These are phyloP conservation scores for Vigna angularis DNA, from an alignment of 306 rosid genomes.

Conservation along the genomic window DNA sequence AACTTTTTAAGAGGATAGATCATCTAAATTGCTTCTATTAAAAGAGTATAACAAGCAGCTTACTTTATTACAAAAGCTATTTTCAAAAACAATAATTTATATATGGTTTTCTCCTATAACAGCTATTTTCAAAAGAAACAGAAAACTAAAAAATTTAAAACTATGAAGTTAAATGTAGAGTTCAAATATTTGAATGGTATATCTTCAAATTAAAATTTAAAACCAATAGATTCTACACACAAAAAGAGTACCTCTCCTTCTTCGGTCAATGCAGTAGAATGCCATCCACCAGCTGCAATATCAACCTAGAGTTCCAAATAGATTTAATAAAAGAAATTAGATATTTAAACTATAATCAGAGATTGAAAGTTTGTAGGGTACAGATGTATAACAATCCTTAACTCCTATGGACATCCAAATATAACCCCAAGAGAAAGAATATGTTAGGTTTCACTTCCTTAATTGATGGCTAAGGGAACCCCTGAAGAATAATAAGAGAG, in stretches of 20 bases:
- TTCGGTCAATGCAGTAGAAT: conserved; percentile 88
- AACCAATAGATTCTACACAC: conserved; percentile 28
- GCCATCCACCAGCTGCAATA: conserved; percentile 99
- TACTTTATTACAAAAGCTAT: conserved; percentile 11
- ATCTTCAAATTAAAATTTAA: conserved; percentile 37
- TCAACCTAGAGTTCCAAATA: conserved; percentile 68
- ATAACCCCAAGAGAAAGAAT: not conserved
- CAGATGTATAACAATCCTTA: not conserved
- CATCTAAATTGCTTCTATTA: not conserved
- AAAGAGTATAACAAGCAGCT: not conserved
- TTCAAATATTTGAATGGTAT: conserved; percentile 5
- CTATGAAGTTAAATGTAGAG: not conserved
- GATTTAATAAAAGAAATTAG: conserved; percentile 28
- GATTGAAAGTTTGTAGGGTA: not conserved
- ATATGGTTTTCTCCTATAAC: not conserved
- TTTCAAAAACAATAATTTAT: not conserved
- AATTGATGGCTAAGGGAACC: too few relatives aligned
- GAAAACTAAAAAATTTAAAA: conserved; percentile 3
- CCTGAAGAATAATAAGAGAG: too few relatives aligned
- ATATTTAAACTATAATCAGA: not conserved
- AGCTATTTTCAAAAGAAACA: not conserved
- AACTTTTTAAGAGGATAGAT: not conserved
- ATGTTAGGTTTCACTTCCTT: too few relatives aligned
- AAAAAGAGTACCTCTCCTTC: conserved; percentile 83
- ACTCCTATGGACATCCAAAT: not conserved